Evolutionary conservation across 371 early-diverging fungal genomes (phyloP), one percentile per base, ranked within the genome.

Genomic region (Lichtheimia ornata): DNA sequence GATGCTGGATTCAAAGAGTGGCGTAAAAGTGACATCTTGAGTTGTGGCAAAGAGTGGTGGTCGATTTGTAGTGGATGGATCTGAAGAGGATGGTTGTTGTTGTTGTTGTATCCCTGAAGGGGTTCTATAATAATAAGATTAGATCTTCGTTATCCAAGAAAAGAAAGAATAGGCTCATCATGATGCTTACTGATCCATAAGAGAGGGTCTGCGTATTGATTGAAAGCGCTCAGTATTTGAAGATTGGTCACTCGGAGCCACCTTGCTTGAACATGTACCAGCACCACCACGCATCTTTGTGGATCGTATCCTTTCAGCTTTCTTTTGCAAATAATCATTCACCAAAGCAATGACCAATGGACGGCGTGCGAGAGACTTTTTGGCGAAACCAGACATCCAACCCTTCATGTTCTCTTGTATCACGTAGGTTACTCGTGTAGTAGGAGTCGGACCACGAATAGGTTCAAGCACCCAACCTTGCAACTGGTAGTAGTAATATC

Each of bases 401-500:
- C 87, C 87, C 47, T 73, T 74, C 58, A 65, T 66, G 30, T 52
- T 70, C 62, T 78, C 78, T 56, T 78, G 78, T 27, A 82, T 65
- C 1, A 74, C 77, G 76, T 83, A 89, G 17, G 74, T 82, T 44
- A 89, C 79, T 58, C 81, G 77, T 14, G 88, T 89, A 28, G 82
- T 72, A 15, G 80, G 80, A 3, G 77, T 75, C 2, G 66, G 45
- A 11, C 72, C 70, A 22, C 72, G 72, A 28, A 85, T 50, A 12
- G 87, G 87, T 56, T 87, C 78, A 45, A 88, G 63, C 49, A 87
- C 81, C 88, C 88, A 90, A 17, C 90, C 90, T 70, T 72, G 75
- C 13, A 76, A 53, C 76, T 75, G 44, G 11, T 43, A 22, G 11
- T 43, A 22, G 2, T 28, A 35, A 35, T 9, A 11, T 35, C 35